A percentile compares a stretch with the other conserved stretches of the same genome.
Conservation (phyloP, 2,329 filamentous ascomycete genomes). For the Ceratocystis cacaofunesta region DNA sequence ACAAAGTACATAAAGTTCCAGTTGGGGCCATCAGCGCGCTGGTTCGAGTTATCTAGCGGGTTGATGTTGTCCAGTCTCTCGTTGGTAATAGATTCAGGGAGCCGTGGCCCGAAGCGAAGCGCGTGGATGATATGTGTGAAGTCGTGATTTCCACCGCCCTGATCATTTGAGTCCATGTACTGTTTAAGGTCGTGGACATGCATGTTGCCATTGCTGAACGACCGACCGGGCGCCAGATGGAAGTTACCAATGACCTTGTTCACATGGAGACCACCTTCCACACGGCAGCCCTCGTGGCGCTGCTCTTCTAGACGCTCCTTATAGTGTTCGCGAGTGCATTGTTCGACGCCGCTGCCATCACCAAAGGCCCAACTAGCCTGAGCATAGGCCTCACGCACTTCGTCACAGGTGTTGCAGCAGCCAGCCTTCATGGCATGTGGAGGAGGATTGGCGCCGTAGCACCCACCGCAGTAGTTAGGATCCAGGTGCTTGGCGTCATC, state of each 20-base stretch:
- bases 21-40: conserved; percentile 64
- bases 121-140: conserved; percentile 83
- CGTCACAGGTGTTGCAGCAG: conserved; percentile 94
- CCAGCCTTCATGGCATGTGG: conserved; percentile 58
- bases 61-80: conserved; percentile 41
- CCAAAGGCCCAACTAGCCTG: conserved; percentile 86
- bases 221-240: conserved; percentile 90
- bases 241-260: conserved; percentile 99
- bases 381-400: conserved; percentile 90
- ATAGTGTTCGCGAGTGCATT: conserved; percentile 92
- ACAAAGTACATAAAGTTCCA: conserved; percentile 99
- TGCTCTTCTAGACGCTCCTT: conserved; percentile 75
- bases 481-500: conserved; percentile 64
- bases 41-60: conserved; percentile 67
- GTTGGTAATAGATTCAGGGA: conserved; percentile 52
- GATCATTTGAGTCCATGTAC: conserved; percentile 55
- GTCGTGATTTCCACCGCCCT: conserved; percentile 54
- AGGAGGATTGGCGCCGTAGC: conserved; percentile 73
- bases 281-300: conserved; percentile 80
- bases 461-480: conserved; percentile 82
- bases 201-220: conserved; percentile 91
- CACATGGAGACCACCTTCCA: conserved; percentile 81
- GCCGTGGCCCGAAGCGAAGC: conserved; percentile 81
- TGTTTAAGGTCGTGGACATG: conserved; percentile 96
- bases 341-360: conserved; percentile 79